Conservation (phyloP, 176 grass and related monocot genomes). For the Raddia guianensis region DNA sequence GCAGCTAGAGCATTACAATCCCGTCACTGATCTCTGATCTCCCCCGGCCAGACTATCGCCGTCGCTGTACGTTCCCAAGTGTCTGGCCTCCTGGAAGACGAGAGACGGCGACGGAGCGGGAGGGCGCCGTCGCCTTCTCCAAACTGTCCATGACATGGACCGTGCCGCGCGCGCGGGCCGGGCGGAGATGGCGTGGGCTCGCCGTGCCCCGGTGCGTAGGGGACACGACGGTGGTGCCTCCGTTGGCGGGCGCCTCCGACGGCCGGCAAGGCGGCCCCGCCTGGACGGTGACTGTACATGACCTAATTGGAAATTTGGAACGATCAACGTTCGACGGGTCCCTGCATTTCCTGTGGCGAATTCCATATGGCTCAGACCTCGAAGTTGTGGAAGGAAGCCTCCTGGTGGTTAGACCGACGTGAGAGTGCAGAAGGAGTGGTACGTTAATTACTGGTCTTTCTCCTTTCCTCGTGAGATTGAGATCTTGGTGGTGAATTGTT, state of each 20-base stretch:
- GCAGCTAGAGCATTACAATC: neutral
- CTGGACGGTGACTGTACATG: slow-evolving; percentile 7
- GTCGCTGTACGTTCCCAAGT: slow-evolving; percentile 40
- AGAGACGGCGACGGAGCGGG: slow-evolving; percentile 3
- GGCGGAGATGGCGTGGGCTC: slow-evolving; percentile 26
- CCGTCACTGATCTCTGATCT: neutral
- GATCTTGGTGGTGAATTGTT: too few species aligned
- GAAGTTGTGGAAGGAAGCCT: too few species aligned
- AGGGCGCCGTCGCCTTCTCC: slow-evolving; percentile 3
- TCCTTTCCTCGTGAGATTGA: too few species aligned
- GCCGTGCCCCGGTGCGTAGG: slow-evolving; percentile 29
- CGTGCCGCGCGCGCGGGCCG: neutral
- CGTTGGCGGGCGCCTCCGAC: neutral
- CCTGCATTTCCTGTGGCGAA: neutral
- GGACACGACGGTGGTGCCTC: slow-evolving; percentile 9
- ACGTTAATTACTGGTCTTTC: too few species aligned
- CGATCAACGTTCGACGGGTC: too few species aligned
- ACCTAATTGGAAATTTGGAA: neutral
- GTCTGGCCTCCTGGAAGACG: slow-evolving; percentile 39
- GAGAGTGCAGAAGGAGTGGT: too few species aligned
- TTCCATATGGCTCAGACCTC: neutral
- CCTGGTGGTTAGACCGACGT: too few species aligned
- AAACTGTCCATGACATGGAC: slow-evolving; percentile 37
- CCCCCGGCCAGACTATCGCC: slow-evolving; percentile 34
- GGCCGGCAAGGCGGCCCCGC: slow-evolving; percentile 17